Evolutionary conservation across 2,329 filamentous ascomycete species (phyloP), one percentile per base, ranked within the genome.

Genomic region (Neofusicoccum kwambonambiense): DNA sequence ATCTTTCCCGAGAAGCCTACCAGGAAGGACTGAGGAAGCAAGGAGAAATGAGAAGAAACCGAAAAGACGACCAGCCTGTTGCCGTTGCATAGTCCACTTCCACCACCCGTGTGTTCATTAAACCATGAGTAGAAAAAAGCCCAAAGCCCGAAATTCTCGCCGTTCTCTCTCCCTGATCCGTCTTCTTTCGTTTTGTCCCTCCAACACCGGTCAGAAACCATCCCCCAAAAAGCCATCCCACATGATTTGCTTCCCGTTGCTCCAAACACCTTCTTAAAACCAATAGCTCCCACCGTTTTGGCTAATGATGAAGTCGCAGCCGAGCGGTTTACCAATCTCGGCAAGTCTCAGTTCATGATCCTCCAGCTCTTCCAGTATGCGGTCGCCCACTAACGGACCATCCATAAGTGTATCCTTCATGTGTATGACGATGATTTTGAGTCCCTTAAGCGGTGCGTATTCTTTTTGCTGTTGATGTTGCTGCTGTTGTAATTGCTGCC

Each of bases 391-490:
- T 54, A 80, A 76, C 31, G 86, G 86, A 0, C 87, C 91, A 73
- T 97, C 93, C 8, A 83, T 81, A 64, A 97, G 80, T 22, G 86
- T 89, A 69, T 98, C 94, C 76, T 99, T 99, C 72, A 98, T 86
- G 74, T 99, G 95, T 42, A 98, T 98, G 64, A 98, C 87, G 57
- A 97, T 88, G 1, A 99, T 82, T 68, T 88, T 90, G 34, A 98
- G 75, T 0, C 92, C 93, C 61, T 83, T 81, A 4, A 99, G 81
- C 6, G 88, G 88, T 17, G 50, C 39, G 4, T 42, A 37, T 3
- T 42, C 37, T n/a, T n/a, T 51, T 19, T 42, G 45, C n/a, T 35
- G 34, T 5, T 17, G 37, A 3, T 31, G 49, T 35, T 35, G 49
- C 17, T 19, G 35, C 41, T 37, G 50, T n/a, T 47, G 37, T 15